A percentile compares a stretch with the other conserved stretches of the same genome.
Evolutionary conservation across 495 filamentous ascomycete genomes (phyloP).

Genomic region (Immersiella caudata): DNA sequence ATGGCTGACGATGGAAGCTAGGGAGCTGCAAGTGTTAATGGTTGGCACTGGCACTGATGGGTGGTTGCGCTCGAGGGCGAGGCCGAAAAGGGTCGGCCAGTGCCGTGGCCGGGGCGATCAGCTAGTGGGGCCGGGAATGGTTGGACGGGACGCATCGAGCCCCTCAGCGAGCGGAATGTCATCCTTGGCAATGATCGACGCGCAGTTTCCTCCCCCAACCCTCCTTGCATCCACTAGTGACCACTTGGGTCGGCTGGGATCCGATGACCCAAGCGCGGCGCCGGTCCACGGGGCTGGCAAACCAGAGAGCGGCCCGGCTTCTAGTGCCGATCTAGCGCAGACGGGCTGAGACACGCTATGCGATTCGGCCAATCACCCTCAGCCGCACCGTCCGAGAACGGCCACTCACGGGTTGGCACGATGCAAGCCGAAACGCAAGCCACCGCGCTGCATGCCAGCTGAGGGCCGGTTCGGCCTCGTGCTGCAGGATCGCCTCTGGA

Average conservation of each 20-base stretch:
- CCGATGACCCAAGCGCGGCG: neutral
- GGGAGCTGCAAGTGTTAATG: too few species aligned
- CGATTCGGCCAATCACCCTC: slow-evolving; percentile 21
- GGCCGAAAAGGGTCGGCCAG: too few species aligned
- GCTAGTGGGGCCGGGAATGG: too few species aligned
- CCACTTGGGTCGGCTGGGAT: neutral
- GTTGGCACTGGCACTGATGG: too few species aligned
- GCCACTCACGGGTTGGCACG: neutral
- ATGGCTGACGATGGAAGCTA: too few species aligned
- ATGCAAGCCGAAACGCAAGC: slow-evolving; percentile 2
- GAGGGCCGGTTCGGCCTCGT: slow-evolving; percentile 7
- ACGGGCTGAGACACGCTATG: neutral
- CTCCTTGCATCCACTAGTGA: neutral
- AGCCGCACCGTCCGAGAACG: slow-evolving; percentile 10
- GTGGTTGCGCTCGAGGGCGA: too few species aligned
- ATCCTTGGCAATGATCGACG: neutral
- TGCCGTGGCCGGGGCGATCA: too few species aligned
- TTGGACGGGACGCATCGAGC: too few species aligned
- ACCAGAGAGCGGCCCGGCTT: slow-evolving; percentile 13
- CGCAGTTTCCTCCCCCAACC: neutral
- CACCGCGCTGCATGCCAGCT: slow-evolving; percentile 19
- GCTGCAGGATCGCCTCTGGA: neutral
- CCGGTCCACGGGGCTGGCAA: neutral
- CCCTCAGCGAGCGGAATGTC: too few species aligned
- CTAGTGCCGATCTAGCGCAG: slow-evolving; percentile 10